Evolutionary conservation across 208 protist genomes (phyloP).

Genomic region (Leishmania major): DNA sequence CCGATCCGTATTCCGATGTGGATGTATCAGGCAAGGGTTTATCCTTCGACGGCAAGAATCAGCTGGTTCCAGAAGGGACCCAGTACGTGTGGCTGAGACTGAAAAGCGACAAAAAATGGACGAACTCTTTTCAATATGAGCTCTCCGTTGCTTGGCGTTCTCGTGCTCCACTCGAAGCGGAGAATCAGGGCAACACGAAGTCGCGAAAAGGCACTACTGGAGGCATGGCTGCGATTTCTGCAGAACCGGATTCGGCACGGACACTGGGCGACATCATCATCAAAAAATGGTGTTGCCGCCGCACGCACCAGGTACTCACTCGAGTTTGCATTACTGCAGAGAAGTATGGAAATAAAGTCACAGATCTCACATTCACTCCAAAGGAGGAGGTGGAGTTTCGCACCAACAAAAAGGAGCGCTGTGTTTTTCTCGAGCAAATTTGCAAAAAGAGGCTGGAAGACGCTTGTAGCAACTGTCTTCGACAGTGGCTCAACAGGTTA

Average conservation of each 20-base stretch:
- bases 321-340: slow-evolving; percentile 59
- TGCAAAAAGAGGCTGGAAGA: slow-evolving; percentile 33
- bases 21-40: slow-evolving; percentile 11
- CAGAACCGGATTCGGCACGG: slow-evolving; percentile 6
- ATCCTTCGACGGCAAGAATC: slow-evolving; percentile 24
- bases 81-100: slow-evolving; percentile 72
- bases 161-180: slow-evolving; percentile 24
- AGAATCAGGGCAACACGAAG: slow-evolving; percentile 17
- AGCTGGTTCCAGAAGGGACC: slow-evolving; percentile 46
- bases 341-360: slow-evolving; percentile 47
- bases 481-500: slow-evolving; percentile 59
- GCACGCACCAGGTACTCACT: slow-evolving; percentile 71
- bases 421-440: slow-evolving; percentile 46
- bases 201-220: slow-evolving; percentile 9
- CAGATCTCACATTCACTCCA: slow-evolving; percentile 42
- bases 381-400: slow-evolving; percentile 60
- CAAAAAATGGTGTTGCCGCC: slow-evolving; percentile 65
- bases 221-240: background rate
- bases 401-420: slow-evolving; percentile 49
- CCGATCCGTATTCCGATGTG: slow-evolving; percentile 13
- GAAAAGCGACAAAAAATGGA: slow-evolving; percentile 55
- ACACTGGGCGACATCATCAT: slow-evolving; percentile 65
- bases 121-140: slow-evolving; percentile 36
- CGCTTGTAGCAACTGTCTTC: slow-evolving; percentile 38
- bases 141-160: slow-evolving; percentile 49